Conservation (phyloP, 192 early-diverging fungal species). For the Spizellomyces sp. region DNA sequence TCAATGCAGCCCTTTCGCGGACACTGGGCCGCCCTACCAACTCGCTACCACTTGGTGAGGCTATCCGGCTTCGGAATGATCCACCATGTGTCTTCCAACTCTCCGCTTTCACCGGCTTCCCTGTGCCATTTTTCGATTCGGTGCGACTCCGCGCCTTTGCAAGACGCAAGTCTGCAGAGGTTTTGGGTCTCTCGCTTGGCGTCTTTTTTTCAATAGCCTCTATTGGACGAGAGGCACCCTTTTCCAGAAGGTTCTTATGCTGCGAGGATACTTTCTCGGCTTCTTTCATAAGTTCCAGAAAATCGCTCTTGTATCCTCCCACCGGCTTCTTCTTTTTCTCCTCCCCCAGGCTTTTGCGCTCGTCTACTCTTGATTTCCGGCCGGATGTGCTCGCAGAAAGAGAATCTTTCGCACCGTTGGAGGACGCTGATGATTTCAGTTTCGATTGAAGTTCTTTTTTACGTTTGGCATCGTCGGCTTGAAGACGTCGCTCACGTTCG, state of each 20-base stretch:
- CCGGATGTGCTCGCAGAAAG: neutral
- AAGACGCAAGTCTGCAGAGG: too few species aligned
- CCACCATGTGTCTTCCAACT: too few species aligned
- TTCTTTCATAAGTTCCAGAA: slow-evolving; percentile 28
- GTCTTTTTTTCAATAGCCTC: too few species aligned
- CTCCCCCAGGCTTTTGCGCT: neutral
- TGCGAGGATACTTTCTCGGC: slow-evolving; percentile 23
- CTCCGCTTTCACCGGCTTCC: too few species aligned
- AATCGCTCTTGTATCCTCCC: slow-evolving; percentile 10
- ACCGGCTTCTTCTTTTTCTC: neutral
- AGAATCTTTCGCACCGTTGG: neutral
- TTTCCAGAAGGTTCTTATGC: neutral
- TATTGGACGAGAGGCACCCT: neutral
- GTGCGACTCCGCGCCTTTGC: too few species aligned
- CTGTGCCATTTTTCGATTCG: too few species aligned
- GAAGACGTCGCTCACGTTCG: slow-evolving; percentile 11
- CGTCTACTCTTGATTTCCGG: neutral
- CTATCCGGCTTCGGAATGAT: too few species aligned
- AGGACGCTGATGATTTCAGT: slow-evolving; percentile 6
- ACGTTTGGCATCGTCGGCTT: neutral
- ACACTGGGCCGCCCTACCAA: too few species aligned
- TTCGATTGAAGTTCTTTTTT: slow-evolving; percentile 9
- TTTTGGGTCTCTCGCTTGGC: too few species aligned
- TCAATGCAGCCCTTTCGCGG: too few species aligned
- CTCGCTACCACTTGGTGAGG: too few species aligned